These are phyloP conservation scores for Sugiyamaella sp. DNA, from an alignment of 1,139 yeast species.

Conservation along the genomic window DNA sequence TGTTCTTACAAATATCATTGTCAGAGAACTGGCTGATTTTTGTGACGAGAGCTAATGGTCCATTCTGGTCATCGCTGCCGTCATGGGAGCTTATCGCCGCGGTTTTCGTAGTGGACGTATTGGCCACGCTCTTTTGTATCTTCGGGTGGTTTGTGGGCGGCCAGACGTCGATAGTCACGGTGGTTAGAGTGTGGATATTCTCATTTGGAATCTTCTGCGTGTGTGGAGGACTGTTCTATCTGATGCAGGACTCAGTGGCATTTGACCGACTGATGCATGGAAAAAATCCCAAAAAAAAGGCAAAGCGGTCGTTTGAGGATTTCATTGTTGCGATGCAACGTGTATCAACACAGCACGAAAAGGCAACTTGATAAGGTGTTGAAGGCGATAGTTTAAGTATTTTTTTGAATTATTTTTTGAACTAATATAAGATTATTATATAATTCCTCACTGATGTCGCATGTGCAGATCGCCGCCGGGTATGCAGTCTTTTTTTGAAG, in stretches of 20 bases:
- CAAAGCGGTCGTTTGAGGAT: conserved; percentile 88
- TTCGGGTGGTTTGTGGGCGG: conserved; percentile 75
- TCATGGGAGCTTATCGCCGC: conserved; percentile 77
- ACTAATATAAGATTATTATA: neutral
- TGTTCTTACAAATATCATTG: conserved; percentile 72
- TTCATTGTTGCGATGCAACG: conserved; percentile 97
- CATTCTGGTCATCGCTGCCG: conserved; percentile 72
- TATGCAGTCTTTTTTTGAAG: neutral
- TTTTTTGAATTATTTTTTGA: neutral
- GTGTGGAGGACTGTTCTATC: conserved; percentile 70
- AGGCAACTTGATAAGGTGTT: conserved; percentile 41
- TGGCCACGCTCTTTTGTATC: conserved; percentile 70
- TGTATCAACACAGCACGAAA: conserved; percentile 97
- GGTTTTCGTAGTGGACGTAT: conserved; percentile 65
- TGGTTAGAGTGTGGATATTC: conserved; percentile 68
- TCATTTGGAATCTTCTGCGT: conserved; percentile 73
- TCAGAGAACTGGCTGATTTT: conserved; percentile 81
- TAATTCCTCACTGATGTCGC: too few species aligned
- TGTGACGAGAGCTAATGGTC: conserved; percentile 79
- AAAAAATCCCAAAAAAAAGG: conserved; percentile 66
- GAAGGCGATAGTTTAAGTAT: neutral
- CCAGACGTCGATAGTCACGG: conserved; percentile 69
- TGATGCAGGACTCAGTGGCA: conserved; percentile 77
- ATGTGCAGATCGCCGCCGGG: neutral
- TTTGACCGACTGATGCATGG: conserved; percentile 97